Conservation (phyloP, 176 grass and related monocot genomes). For the Themeda triandra region DNA sequence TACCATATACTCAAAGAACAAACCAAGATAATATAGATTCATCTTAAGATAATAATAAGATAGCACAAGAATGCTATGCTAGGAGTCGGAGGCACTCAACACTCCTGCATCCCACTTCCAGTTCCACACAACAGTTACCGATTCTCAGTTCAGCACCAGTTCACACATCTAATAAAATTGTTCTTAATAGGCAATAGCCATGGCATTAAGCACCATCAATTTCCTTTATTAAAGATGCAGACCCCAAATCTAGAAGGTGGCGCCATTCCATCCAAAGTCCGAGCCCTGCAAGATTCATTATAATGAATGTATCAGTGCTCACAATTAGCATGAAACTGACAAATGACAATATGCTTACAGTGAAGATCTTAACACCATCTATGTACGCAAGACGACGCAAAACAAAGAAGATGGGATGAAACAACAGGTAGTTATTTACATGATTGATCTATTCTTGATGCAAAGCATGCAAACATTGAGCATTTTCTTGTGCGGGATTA, state of each 20-base stretch:
- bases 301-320: background rate
- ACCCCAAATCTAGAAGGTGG: constrained; percentile 39
- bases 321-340: background rate
- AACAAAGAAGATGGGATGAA: background rate
- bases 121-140: background rate
- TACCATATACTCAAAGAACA: too few species aligned
- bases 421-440: constrained; percentile 42
- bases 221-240: background rate
- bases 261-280: constrained; percentile 61
- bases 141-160: background rate
- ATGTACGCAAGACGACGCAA: background rate
- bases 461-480: constrained; percentile 97
- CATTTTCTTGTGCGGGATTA: constrained; percentile 84
- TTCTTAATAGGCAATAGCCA: constrained; percentile 20
- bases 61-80: background rate
- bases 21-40: background rate
- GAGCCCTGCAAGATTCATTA: constrained; percentile 32
- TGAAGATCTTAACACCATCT: background rate
- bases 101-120: background rate
- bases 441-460: constrained; percentile 83
- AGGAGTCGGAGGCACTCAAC: background rate
- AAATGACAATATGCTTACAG: background rate
- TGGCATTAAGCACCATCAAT: background rate
- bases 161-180: background rate
- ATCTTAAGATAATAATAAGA: background rate